Evolutionary conservation across 495 filamentous ascomycete species (phyloP), one percentile per base, ranked within the genome.

Genomic region (Bryoglossum gracile): DNA sequence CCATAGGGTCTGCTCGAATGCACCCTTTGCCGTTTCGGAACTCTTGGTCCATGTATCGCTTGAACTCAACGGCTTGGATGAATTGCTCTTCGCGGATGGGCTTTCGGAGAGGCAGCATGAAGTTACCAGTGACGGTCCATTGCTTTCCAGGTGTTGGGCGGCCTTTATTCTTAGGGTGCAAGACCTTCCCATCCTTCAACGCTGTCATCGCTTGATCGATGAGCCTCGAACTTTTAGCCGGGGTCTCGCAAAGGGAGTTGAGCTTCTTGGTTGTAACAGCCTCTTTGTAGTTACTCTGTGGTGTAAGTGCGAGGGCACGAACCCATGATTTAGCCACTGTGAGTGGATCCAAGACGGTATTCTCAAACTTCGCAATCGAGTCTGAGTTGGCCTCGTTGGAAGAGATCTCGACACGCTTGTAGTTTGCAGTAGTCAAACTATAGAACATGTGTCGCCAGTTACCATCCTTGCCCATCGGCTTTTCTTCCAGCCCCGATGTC

Each of bases 271-370:
- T 56, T 16, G 77, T 77, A 3, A 66, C 51, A 6, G 51, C 40
- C 0, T 64, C 52, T 21, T 71, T 54, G 57, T 76, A 83, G 2
- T 61, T 64, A 11, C 69, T 62, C 16, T 74, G 67, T 5, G 73
- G 69, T 0, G 80, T 77, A 23, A 77, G 52, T 30, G 75, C 63
- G 33, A 76, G 76, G 17, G 81, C 76, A 23, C 80, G 74, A 33
- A 82, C 65, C 75, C 74, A 82, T n/a, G 78, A 75, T 55, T 80
- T 81, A 32, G 70, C 74, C 9, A 70, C 58, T 13, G 67, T 63
- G 5, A 73, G 49, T 17, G 50, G 18, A 13, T 44, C 14, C 9
- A 35, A 5, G 4, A n/a, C 9, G 6, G 25, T 0, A 1, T 3
- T 8, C 14, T 26, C 1, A 17, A 17, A 21, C 16, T 13, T 13